phyloP scores from a whole-genome alignment of 305 asterid species.

The Solanum hybrid region DNA sequence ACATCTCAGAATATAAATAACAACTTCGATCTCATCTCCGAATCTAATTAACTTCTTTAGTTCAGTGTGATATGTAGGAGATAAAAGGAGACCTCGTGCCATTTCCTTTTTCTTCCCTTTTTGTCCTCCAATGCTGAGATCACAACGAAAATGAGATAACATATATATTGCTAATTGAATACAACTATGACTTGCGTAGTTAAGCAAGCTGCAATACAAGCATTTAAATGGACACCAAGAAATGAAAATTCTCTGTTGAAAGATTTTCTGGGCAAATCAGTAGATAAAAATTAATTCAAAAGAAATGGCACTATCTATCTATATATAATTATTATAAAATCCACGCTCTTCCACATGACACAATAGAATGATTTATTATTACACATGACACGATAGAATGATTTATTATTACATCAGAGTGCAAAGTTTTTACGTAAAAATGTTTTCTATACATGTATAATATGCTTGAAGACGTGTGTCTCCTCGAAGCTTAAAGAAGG shows the following conservation, averaged over 20 bases:
- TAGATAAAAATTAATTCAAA: neutral
- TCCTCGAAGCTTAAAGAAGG: neutral
- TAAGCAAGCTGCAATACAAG: neutral
- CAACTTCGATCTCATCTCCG: neutral
- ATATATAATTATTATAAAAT: neutral
- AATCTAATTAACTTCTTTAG: neutral
- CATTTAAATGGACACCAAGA: neutral
- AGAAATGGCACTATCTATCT: neutral
- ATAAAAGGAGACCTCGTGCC: neutral
- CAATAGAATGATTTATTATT: neutral
- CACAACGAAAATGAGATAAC: neutral
- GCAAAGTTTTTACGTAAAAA: neutral
- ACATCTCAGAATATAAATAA: neutral
- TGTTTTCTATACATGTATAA: neutral
- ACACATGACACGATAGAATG: neutral
- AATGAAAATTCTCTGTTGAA: neutral
- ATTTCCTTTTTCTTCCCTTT: neutral
- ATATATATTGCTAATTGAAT: neutral
- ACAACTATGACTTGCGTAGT: neutral
- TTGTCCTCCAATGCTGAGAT: neutral
- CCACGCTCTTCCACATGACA: neutral
- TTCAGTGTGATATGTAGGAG: neutral
- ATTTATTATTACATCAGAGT: neutral
- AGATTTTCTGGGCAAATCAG: neutral
- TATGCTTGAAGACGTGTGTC: neutral